Conservation (phyloP, 2,329 filamentous ascomycete species). For the Cytospora schulzeri region DNA sequence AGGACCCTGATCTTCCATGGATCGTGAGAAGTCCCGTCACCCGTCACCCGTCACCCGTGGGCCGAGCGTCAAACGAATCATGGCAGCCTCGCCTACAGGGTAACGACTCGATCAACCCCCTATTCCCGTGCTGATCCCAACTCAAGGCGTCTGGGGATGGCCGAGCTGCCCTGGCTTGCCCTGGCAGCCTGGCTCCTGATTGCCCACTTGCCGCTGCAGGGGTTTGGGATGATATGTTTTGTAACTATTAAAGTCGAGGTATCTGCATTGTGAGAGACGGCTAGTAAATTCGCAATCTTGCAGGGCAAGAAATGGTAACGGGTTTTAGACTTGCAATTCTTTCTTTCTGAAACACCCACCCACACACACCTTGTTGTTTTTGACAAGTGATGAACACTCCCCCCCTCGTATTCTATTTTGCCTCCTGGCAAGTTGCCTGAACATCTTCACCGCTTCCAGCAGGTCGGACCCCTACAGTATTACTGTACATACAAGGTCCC, state of each 20-base stretch:
- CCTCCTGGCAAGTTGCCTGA: not conserved
- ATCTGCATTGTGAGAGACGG: not conserved
- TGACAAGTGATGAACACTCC: not conserved
- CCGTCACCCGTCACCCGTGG: not conserved
- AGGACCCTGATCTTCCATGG: not conserved
- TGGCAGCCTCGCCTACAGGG: not conserved
- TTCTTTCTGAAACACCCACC: constrained; percentile 21
- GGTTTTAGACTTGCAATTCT: not conserved
- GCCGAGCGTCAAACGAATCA: not conserved
- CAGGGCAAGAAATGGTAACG: not conserved
- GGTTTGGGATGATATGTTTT: not conserved
- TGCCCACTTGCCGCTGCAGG: constrained; percentile 1
- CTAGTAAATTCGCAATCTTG: not conserved
- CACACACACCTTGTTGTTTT: not conserved
- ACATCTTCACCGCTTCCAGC: constrained; percentile 19
- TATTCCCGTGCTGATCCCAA: constrained; percentile 28
- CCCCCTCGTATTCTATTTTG: constrained; percentile 16
- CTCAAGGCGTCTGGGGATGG: constrained; percentile 24
- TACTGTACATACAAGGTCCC: not conserved
- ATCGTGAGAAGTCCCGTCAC: not conserved
- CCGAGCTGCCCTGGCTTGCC: constrained; percentile 6
- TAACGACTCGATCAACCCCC: constrained; percentile 19
- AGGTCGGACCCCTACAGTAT: constrained; percentile 1
- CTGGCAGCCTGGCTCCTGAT: not conserved
- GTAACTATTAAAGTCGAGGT: not conserved